phyloP scores from a whole-genome alignment of 208 protist species.

The Leishmania arabica region DNA sequence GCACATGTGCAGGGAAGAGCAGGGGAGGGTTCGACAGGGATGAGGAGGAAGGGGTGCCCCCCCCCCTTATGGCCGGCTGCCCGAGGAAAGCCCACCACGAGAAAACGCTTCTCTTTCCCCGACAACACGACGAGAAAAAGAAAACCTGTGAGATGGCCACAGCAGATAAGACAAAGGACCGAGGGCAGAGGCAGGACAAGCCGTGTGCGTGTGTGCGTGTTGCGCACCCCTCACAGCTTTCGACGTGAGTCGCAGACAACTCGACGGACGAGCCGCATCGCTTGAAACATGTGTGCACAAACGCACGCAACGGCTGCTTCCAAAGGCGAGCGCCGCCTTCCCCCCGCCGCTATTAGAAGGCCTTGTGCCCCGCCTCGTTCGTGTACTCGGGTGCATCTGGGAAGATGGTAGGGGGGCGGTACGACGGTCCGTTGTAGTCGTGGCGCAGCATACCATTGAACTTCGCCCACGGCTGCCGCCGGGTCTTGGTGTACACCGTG shows the following conservation, averaged over 20 bases:
- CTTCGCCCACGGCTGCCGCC: slow-evolving; percentile 83
- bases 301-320: neutral
- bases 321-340: slow-evolving; percentile 5
- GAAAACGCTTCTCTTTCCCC: neutral
- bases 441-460: slow-evolving; percentile 82
- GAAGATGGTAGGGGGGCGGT: slow-evolving; percentile 49
- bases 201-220: neutral
- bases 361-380: slow-evolving; percentile 10
- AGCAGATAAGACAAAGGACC: neutral
- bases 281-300: neutral
- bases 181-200: neutral
- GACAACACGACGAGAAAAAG: neutral
- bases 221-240: neutral
- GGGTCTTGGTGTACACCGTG: slow-evolving; percentile 76
- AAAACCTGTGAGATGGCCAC: neutral
- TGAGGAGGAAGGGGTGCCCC: neutral
- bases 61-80: neutral
- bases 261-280: neutral
- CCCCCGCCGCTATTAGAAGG: slow-evolving; percentile 10
- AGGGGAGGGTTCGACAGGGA: neutral
- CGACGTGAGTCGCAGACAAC: neutral
- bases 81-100: neutral
- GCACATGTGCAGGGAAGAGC: neutral
- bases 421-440: slow-evolving; percentile 77
- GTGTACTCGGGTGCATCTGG: slow-evolving; percentile 50